These are phyloP conservation scores for Pleurotus giganteus DNA, from an alignment of 768 basidiomycete genomes.

Conservation along the genomic window DNA sequence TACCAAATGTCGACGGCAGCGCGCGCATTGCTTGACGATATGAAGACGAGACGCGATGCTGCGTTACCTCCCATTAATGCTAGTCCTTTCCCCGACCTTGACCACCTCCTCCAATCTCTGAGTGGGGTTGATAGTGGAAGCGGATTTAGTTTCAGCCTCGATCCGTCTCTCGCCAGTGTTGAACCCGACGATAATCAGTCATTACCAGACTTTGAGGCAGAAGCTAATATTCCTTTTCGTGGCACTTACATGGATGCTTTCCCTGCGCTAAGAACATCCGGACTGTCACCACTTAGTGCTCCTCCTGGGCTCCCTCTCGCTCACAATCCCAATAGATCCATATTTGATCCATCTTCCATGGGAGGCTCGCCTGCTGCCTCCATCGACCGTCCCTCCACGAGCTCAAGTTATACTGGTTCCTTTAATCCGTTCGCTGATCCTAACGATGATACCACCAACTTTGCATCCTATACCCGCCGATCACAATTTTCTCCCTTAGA, in stretches of 20 bases:
- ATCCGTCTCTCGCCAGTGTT: slow-evolving; percentile 66
- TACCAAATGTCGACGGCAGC: slow-evolving; percentile 90
- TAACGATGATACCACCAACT: slow-evolving; percentile 42
- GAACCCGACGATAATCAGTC: slow-evolving; percentile 37
- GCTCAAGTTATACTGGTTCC: slow-evolving; percentile 63
- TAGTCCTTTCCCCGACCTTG: slow-evolving; percentile 87
- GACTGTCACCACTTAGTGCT: slow-evolving; percentile 33
- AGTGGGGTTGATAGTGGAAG: slow-evolving; percentile 59
- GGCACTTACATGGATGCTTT: slow-evolving; percentile 72
- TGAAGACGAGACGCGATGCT: slow-evolving; percentile 71
- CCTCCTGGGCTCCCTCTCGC: slow-evolving; percentile 57
- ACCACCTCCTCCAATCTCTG: slow-evolving; percentile 75
- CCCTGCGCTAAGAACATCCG: slow-evolving; percentile 50
- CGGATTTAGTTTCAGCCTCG: slow-evolving; percentile 85
- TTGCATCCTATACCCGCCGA: slow-evolving; percentile 29
- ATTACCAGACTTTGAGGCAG: slow-evolving; percentile 51
- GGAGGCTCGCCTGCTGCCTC: slow-evolving; percentile 32
- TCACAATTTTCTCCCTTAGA: slow-evolving; percentile 41
- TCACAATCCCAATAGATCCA: slow-evolving; percentile 44
- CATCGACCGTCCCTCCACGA: slow-evolving; percentile 44
- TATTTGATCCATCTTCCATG: slow-evolving; percentile 51
- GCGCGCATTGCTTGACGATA: slow-evolving; percentile 80
- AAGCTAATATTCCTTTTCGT: slow-evolving; percentile 54
- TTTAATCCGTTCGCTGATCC: slow-evolving; percentile 80
- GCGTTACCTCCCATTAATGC: slow-evolving; percentile 36